Evolutionary conservation across 768 basidiomycete genomes (phyloP), one percentile per base, ranked within the genome.

Genomic region (Serpula lacrymans): DNA sequence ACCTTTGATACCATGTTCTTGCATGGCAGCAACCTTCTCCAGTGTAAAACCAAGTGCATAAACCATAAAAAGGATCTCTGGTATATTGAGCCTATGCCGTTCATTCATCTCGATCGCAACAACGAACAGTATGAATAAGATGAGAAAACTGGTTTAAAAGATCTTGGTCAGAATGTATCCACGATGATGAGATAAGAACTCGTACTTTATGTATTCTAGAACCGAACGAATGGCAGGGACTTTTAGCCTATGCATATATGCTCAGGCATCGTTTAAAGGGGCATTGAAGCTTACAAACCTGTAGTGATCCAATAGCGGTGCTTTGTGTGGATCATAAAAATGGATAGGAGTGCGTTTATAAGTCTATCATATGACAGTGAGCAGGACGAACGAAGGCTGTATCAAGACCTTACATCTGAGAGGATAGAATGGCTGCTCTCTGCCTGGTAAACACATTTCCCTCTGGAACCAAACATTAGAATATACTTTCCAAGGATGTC

Each of bases 1-100:
- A 87, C 93, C 89, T 77, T 76, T 82, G 34, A 97, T 81, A 4
- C 93, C 94, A 56, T 92, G 92, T 58, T 97, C 93, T 58, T 96
- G 89, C 83, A 95, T 91, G 3, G 91, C 85, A 16, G 94, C 94
- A 7, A 94, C 67, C 58, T 92, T 95, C 58, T 97, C 94, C 14
- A 97, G 70, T 1, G 88, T 78, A 60, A 96, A 97, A 0, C 93
- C 93, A 50, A 82, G 64, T 2, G 77, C 72, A 54, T 84, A 87
- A 3, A 78, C 49, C 79, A 96, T 91, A 59, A 97, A 97, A 1
- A 75, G 34, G 1, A 72, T 51, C 57, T 97, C 94, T 3, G 78
- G 58, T 1, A 52, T 42, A 55, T 91, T 93, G 48, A 97, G 60
- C 22, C 43, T 61, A 32, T 83, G 67, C 16, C 70, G 61, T 37